A percentile compares a stretch with the other conserved stretches of the same genome.
Evolutionary conservation across 139 green algal species (phyloP).

Genomic region (Monoraphidium neglectum): DNA sequence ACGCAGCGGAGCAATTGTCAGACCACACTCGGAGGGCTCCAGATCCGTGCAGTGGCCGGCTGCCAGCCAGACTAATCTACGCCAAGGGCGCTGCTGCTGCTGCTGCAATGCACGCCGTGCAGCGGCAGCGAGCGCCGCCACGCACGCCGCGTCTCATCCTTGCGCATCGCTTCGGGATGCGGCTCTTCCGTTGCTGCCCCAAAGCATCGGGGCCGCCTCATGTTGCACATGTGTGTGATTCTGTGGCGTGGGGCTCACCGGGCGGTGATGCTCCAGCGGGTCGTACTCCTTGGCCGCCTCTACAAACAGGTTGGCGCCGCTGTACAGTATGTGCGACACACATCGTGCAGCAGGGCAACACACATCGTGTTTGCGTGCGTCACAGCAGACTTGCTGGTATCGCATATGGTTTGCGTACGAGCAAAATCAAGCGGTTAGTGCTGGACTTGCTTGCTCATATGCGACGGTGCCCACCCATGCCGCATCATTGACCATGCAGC

Average conservation of each 20-base stretch:
- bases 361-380: neutral
- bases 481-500: too few species aligned
- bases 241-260: neutral
- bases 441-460: too few species aligned
- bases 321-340: neutral
- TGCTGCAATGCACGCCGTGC: neutral
- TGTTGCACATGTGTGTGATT: neutral
- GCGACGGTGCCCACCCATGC: too few species aligned
- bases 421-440: too few species aligned
- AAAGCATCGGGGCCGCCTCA: neutral
- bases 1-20: too few species aligned
- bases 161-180: neutral
- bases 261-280: constrained; percentile 18
- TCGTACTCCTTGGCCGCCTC: constrained; percentile 13
- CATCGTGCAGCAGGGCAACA: too few species aligned
- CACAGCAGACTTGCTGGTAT: too few species aligned
- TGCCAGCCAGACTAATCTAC: neutral
- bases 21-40: neutral
- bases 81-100: neutral
- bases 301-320: neutral
- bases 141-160: neutral
- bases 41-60: neutral
- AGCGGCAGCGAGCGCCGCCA: neutral
- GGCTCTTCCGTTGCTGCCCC: neutral
- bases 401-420: too few species aligned